Evolutionary conservation across 805 yeast species (phyloP), one percentile per base, ranked within the genome.

Genomic region (Komagataella mondaviorum): DNA sequence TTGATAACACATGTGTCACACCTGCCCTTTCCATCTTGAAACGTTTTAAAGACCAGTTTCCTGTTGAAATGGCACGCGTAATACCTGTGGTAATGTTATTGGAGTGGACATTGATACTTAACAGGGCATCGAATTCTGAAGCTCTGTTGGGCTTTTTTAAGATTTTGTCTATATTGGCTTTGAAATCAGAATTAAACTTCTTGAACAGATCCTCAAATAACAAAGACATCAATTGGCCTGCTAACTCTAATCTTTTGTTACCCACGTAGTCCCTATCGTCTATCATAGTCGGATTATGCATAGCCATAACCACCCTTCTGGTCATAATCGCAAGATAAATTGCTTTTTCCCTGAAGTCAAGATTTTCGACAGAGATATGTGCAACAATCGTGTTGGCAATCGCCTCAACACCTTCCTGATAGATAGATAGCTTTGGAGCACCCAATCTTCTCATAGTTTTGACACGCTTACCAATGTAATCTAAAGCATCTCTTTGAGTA

Each of bases 11-110:
- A 65, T 93, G 99, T 3, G 99, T 93, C 50, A 93, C 99, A 70
- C 99, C 99, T 0, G 99, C 99, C 55, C 99, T 80, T 70, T 93
- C 99, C 99, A 93, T 93, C 83, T 90, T 91, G 75, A 93, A 93
- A 71, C 99, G 85, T 70, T 93, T 93, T 63, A 93, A 76, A 2
- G 97, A 88, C 99, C 99, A 93, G 66, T 93, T 93, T 59, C 99
- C 99, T 0, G 99, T 93, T 14, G 98, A 90, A 48, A 93, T 93
- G 47, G 99, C 97, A 61, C 98, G 78, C 64, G 89, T 90, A 67
- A 93, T 72, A 30, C 99, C 99, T 63, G 85, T 85, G 12, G 99
- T 88, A 57, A 93, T 90, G 62, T 90, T 89, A 60, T 87, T 87
- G 4, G 96, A 85, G 65, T 91, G 96, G 50, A 89, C 88, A 57